Base-by-base conservation (phyloP, 306 rosid genomes). In the Dicorynia guianensis region DNA sequence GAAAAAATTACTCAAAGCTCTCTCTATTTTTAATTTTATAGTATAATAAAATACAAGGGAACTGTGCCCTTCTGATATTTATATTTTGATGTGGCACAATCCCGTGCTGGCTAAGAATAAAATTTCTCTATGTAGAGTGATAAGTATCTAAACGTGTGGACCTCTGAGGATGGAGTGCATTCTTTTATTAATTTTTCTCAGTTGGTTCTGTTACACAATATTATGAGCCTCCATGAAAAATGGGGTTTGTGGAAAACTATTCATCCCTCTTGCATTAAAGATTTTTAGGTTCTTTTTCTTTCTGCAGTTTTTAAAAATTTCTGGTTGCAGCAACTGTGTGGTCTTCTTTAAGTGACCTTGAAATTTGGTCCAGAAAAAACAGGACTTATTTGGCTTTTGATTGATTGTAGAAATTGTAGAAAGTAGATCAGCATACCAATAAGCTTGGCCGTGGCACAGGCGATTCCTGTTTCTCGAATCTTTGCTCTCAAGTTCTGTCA, bases 201-300 rank as follows among this genome's bases (percentile, higher is more conserved):
- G 80, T 50, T 50, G 48, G 56, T 50, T 57, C 34, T 60, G 36
- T 58, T 53, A 60, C 76, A 61, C 36, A 61, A 44, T 63, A 64
- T 35, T 13, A 68, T 17, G 74, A 69, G 43, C 34, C 50, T 36
- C 35, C 2, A n/a, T 42, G 35, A 54, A 58, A 74, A 75, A 70
- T 65, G 47, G 69, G 20, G 4, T 19, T 15, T 44, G 19, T 75
- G 64, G 71, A 52, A 63, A 61, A 40, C 42, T 40, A 40, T 17
- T 39, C 47, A 13, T 76, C 14, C 25, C 35, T 38, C 75, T 66
- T 54, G 50, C 53, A 20, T 43, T 69, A 57, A 56, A 61, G 78
- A 57, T 63, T 71, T 30, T 30, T 63, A 81, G 77, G 76, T 36
- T 55, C 52, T 43, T 63, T 80, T 70, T 64, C 74, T 60, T 42